phyloP scores from a whole-genome alignment of 768 basidiomycete species.

The Podaxis sp. region DNA sequence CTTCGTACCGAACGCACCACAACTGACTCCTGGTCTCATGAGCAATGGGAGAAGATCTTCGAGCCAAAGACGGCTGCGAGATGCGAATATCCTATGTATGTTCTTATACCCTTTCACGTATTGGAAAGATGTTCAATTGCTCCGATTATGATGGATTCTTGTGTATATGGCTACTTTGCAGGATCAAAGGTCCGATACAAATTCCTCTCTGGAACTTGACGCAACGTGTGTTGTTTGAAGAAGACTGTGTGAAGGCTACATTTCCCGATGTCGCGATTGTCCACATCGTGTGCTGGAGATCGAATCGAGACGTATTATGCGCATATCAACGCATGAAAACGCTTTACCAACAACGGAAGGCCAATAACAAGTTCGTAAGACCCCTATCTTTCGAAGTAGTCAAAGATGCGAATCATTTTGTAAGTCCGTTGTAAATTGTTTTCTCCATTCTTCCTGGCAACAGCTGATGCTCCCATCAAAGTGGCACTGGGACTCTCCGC shows the following conservation, averaged over 20 bases:
- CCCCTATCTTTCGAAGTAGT: constrained; percentile 24
- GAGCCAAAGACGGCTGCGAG: constrained; percentile 18
- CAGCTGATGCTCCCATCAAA: neutral
- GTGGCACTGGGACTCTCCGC: constrained; percentile 12
- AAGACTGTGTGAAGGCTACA: constrained; percentile 15
- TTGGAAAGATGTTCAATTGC: neutral
- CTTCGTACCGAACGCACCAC: constrained; percentile 20
- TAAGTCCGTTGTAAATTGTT: constrained; percentile 20
- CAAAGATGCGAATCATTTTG: constrained; percentile 35
- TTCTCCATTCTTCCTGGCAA: neutral
- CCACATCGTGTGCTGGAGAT: constrained; percentile 21
- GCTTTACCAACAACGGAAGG: constrained; percentile 20
- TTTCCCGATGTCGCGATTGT: constrained; percentile 26
- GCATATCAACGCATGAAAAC: constrained; percentile 20
- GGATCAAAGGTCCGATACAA: constrained; percentile 26
- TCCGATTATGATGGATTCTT: neutral
- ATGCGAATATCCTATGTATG: constrained; percentile 24
- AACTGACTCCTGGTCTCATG: constrained; percentile 22
- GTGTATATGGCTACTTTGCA: constrained; percentile 2
- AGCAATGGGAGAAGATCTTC: constrained; percentile 21
- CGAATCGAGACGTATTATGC: constrained; percentile 27
- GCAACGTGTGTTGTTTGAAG: constrained; percentile 23
- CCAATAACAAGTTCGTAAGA: constrained; percentile 22
- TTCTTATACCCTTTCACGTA: neutral
- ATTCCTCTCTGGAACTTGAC: constrained; percentile 18